These are phyloP conservation scores for Mycena albidolilacea DNA, from an alignment of 768 basidiomycete genomes.

Conservation along the genomic window DNA sequence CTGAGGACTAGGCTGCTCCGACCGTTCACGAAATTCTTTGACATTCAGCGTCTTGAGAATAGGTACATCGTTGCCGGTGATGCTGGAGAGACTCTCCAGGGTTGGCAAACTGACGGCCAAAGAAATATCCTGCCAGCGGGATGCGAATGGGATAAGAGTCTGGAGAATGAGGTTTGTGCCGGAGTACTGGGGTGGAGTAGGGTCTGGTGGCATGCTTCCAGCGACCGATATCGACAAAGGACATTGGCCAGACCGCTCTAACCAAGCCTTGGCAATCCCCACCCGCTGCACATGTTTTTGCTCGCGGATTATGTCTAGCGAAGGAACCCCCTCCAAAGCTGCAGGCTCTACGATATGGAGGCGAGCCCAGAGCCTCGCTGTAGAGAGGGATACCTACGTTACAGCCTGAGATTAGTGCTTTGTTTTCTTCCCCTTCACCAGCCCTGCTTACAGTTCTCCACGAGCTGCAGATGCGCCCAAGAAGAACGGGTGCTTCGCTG, in stretches of 20 bases:
- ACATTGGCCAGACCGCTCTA: neutral
- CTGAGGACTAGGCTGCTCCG: neutral
- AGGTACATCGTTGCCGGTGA: neutral
- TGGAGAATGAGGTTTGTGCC: neutral
- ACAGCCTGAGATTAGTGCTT: no score
- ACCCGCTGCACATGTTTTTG: neutral
- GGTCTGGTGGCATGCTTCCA: neutral
- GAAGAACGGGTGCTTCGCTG: slow-evolving; percentile 42
- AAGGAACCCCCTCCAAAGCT: neutral
- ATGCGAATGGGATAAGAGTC: neutral
- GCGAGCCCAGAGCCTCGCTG: slow-evolving; percentile 45
- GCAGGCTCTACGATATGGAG: slow-evolving; percentile 25
- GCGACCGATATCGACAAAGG: neutral
- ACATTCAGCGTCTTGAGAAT: neutral
- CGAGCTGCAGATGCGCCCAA: slow-evolving; percentile 44
- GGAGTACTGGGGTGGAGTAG: neutral
- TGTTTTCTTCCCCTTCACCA: no score
- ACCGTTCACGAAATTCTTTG: neutral
- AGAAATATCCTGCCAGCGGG: neutral
- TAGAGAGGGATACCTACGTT: slow-evolving; percentile 36
- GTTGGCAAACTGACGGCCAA: neutral
- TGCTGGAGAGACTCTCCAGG: neutral
- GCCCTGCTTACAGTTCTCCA: slow-evolving; percentile 43
- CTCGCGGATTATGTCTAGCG: neutral
- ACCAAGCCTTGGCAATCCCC: neutral